Conservation (phyloP, 2,329 filamentous ascomycete genomes). For the Xylariaceae sp. region DNA sequence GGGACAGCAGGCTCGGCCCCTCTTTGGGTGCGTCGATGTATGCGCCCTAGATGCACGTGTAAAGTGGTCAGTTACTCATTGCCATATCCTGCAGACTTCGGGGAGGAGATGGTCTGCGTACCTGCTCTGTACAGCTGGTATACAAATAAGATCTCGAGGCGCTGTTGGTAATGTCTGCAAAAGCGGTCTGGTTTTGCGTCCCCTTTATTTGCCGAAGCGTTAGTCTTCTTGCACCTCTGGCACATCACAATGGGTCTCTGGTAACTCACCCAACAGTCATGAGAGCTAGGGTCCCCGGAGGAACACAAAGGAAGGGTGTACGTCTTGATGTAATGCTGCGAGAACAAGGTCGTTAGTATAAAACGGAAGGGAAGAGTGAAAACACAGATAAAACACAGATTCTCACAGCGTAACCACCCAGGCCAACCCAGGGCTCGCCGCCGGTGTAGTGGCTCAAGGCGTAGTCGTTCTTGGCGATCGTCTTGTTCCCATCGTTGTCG, state of each 20-base stretch:
- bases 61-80: too few species aligned
- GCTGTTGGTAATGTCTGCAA: slow-evolving; percentile 38
- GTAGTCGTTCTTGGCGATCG: slow-evolving; percentile 40
- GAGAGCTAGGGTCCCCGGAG: slow-evolving; percentile 35
- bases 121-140: slow-evolving; percentile 42
- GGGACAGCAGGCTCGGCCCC: slow-evolving; percentile 42
- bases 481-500: slow-evolving; percentile 37
- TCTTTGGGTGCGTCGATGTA: slow-evolving; percentile 43
- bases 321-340: slow-evolving; percentile 41
- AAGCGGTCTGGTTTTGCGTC: slow-evolving; percentile 36
- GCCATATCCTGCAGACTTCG: too few species aligned
- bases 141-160: slow-evolving; percentile 43
- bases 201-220: slow-evolving; percentile 13
- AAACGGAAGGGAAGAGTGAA: not conserved
- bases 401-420: slow-evolving; percentile 42
- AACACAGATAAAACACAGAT: not conserved
- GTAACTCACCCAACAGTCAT: slow-evolving; percentile 40
- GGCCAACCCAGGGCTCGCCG: slow-evolving; percentile 43
- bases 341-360: slow-evolving; percentile 1
- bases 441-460: slow-evolving; percentile 42
- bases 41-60: slow-evolving; percentile 28
- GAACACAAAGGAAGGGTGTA: slow-evolving; percentile 38
- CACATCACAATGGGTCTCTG: not conserved
- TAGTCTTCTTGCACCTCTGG: not conserved
- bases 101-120: too few species aligned